Evolutionary conservation across 1,284 basidiomycete genomes (phyloP).

Genomic region (Ustilago trichophora): DNA sequence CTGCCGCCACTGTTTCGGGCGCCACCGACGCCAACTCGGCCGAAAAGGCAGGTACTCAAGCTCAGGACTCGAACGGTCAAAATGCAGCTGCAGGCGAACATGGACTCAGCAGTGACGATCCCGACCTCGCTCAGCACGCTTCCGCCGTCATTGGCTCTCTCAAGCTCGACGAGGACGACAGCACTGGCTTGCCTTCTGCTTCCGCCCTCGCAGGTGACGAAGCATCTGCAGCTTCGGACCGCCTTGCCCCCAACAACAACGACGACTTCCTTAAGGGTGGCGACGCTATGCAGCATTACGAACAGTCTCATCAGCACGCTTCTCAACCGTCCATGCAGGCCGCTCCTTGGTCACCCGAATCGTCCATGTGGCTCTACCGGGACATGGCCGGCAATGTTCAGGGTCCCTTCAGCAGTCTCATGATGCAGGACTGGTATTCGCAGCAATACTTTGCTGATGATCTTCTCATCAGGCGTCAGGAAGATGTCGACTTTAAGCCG

Average conservation of each 20-base stretch:
- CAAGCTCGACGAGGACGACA: constrained; percentile 51
- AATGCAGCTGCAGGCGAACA: constrained; percentile 5
- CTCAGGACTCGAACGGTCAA: not conserved
- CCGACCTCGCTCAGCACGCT: constrained; percentile 49
- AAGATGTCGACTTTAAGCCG: constrained; percentile 66
- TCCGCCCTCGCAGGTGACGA: constrained; percentile 18
- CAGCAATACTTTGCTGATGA: constrained; percentile 89
- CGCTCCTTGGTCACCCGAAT: constrained; percentile 69
- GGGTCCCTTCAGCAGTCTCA: constrained; percentile 88
- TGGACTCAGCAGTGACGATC: constrained; percentile 28
- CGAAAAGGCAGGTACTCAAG: constrained; percentile 2
- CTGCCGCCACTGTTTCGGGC: not conserved
- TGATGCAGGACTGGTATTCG: constrained; percentile 97
- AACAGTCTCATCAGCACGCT: constrained; percentile 13
- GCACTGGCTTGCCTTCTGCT: constrained; percentile 16
- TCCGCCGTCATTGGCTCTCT: constrained; percentile 49
- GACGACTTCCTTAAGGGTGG: constrained; percentile 23
- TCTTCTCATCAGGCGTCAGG: constrained; percentile 80
- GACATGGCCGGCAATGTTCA: constrained; percentile 89
- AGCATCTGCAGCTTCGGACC: not conserved
- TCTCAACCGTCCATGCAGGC: constrained; percentile 17
- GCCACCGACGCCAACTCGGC: not conserved
- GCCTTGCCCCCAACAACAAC: constrained; percentile 2
- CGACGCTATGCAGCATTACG: constrained; percentile 14
- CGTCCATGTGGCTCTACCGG: constrained; percentile 87